Evolutionary conservation across 2,329 filamentous ascomycete genomes (phyloP).

Genomic region (Ciborinia camelliae): DNA sequence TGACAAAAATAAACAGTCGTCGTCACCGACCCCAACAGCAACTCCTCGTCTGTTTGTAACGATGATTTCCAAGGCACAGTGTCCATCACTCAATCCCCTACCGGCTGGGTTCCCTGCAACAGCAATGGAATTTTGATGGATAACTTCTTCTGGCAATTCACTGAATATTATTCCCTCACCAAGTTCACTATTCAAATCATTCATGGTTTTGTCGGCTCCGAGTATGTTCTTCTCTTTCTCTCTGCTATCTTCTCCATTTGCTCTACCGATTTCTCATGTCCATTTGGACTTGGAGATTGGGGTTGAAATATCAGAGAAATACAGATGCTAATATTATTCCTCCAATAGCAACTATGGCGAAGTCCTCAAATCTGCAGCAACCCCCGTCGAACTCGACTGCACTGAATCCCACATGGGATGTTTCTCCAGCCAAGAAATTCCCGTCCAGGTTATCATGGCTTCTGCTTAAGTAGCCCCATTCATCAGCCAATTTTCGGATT

Average conservation of each 20-base stretch:
- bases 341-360: background rate
- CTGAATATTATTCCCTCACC: slow-evolving; percentile 19
- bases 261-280: background rate
- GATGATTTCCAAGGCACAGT: slow-evolving; percentile 26
- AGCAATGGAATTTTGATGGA: slow-evolving; percentile 18
- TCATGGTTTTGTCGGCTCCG: slow-evolving; percentile 29
- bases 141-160: slow-evolving; percentile 30
- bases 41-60: slow-evolving; percentile 32
- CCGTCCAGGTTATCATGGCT: background rate
- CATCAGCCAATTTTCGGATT: background rate
- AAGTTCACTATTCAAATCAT: slow-evolving; percentile 28
- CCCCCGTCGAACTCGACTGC: slow-evolving; percentile 4
- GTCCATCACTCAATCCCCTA: slow-evolving; percentile 22
- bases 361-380: slow-evolving; percentile 3
- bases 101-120: slow-evolving; percentile 21
- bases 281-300: background rate
- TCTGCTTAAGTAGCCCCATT: background rate
- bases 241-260: background rate
- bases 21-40: slow-evolving; percentile 34
- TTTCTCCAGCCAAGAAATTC: slow-evolving; percentile 13
- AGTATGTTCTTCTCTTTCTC: slow-evolving; percentile 22
- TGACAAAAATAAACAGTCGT: slow-evolving; percentile 24
- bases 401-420: slow-evolving; percentile 21
- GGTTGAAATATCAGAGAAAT: background rate
- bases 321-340: background rate